Conservation (phyloP, 805 yeast genomes). For the Candida sonorensis region DNA sequence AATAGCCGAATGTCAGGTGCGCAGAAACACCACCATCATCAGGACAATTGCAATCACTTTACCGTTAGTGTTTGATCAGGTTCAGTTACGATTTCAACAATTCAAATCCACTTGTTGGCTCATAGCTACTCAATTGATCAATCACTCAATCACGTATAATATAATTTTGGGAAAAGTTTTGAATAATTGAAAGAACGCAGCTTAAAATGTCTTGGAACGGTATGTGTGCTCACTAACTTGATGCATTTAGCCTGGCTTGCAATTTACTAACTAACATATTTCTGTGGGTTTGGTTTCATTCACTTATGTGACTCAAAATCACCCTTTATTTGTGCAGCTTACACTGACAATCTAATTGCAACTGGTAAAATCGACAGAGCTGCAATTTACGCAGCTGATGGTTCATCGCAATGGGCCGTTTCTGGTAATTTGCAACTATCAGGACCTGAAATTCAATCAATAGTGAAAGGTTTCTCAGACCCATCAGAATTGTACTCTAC, state of each 20-base stretch:
- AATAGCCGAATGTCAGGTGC: too few species aligned
- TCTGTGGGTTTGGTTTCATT: background rate
- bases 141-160: too few species aligned
- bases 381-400: conserved; percentile 88
- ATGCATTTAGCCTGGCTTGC: background rate
- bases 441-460: conserved; percentile 61
- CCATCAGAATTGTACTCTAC: conserved; percentile 73
- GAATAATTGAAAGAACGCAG: too few species aligned
- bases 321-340: conserved; percentile 45
- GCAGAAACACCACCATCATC: too few species aligned
- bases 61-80: too few species aligned
- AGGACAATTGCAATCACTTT: too few species aligned
- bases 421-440: conserved; percentile 59
- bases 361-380: conserved; percentile 90
- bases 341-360: conserved; percentile 86
- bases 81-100: too few species aligned
- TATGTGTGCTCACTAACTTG: conserved; percentile 11
- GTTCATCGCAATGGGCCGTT: conserved; percentile 92
- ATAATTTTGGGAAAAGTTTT: too few species aligned
- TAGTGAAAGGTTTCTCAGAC: conserved; percentile 76
- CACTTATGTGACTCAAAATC: background rate
- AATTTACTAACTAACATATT: too few species aligned
- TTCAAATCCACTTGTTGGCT: too few species aligned
- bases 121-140: too few species aligned
- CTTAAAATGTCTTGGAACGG: conserved; percentile 32